These are phyloP conservation scores for Salicornia ramosissima DNA, from an alignment of 148 eudicot species.

Conservation along the genomic window DNA sequence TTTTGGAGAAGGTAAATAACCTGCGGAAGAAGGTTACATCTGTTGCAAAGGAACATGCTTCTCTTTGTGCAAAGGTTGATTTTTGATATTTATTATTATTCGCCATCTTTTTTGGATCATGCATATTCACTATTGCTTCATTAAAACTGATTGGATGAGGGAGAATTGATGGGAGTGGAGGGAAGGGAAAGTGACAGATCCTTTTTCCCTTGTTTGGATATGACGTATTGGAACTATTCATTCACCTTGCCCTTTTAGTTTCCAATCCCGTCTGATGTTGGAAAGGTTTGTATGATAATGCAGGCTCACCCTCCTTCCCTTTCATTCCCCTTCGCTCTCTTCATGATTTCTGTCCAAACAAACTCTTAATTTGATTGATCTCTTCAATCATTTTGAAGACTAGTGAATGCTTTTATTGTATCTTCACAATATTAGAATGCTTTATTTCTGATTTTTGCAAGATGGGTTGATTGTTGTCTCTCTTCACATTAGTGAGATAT, in stretches of 20 bases:
- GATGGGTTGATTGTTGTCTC: neutral
- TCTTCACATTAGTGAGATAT: neutral
- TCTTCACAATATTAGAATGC: neutral
- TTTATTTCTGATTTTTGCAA: neutral
- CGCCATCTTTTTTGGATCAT: neutral
- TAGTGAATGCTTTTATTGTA: neutral
- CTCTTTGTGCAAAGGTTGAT: constrained; percentile 86
- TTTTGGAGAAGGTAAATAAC: constrained; percentile 65
- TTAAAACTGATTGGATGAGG: neutral
- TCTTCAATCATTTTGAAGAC: neutral
- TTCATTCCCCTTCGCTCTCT: neutral
- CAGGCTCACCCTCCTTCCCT: neutral
- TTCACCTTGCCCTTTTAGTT: no score
- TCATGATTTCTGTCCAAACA: neutral
- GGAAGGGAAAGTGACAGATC: neutral
- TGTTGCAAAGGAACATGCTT: constrained; percentile 90
- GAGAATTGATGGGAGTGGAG: neutral
- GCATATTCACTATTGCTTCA: neutral
- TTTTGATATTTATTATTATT: neutral
- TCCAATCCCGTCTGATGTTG: neutral
- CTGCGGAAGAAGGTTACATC: constrained; percentile 78
- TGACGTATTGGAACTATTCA: neutral
- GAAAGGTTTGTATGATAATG: neutral
- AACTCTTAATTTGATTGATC: neutral
- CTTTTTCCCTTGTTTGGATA: neutral